Evolutionary conservation across 2,329 filamentous ascomycete genomes (phyloP), one percentile per base, ranked within the genome.

Genomic region (Fusarium sororula): DNA sequence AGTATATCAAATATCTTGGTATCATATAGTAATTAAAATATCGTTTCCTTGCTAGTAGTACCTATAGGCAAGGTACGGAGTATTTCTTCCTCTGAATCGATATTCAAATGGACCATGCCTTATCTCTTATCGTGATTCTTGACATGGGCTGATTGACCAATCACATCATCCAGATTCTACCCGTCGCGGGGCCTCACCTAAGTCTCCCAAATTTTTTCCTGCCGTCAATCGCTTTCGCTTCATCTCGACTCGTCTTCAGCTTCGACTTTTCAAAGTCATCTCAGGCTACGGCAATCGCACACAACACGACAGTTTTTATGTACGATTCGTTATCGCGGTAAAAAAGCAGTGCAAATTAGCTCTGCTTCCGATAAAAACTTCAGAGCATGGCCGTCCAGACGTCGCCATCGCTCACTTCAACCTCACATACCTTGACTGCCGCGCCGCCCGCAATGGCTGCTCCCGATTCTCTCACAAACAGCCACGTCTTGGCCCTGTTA

Each of bases 341-440:
- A 48, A 44, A 70, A 70, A 70, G 66, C 63, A 73, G 68, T 44
- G 67, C 68, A 61, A 51, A 24, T 56, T 42, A 64, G 59, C 68
- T 68, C 71, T 70, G 68, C 72, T 75, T 61, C 38, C 41, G 22
- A 53, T 39, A 45, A 14, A 38, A 47, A 32, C 53, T 53, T 35
- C 66, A 78, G 77, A 81, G 76, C 77, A 83, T 83, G 82, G 82
- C 82, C 57, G 67, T 75, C 67, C 76, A 80, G 82, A 87, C 86
- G 55, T 87, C 87, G 69, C 91, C 90, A 72, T 90, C 89, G 68
- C 85, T 89, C 78, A 91, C 90, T 65, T 91, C 89, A 42, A 90
- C 90, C 68, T 92, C 90, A 10, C 88, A 92, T 79, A 92, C 90
- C 42, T 84, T 91, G 80, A 90, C 87, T 45, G 84, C 86, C 62